phyloP scores from a whole-genome alignment of 148 eudicot species.

The Drosera capensis region DNA sequence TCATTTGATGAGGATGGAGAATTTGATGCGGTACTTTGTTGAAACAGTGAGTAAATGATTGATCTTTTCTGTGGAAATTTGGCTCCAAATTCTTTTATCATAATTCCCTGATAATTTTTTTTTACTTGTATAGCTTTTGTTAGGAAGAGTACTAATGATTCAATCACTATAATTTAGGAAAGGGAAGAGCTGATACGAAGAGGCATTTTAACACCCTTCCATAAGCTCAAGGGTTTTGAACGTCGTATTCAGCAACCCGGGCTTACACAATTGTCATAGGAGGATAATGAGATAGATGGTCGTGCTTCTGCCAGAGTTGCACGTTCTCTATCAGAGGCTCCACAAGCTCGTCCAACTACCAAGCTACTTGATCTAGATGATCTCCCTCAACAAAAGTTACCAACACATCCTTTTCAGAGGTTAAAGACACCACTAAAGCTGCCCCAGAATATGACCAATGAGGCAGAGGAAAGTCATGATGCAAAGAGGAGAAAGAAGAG shows the following conservation, averaged over 20 bases:
- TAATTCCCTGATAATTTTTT: not conserved
- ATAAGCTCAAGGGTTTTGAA: conserved; percentile 88
- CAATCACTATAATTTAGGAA: conserved; percentile 45
- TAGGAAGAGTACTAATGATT: conserved; percentile 8
- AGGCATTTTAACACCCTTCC: conserved; percentile 92
- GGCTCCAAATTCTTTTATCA: not conserved
- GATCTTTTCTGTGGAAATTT: not conserved
- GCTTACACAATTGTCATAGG: conserved; percentile 21
- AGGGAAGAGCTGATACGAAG: conserved; percentile 85
- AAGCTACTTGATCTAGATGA: conserved; percentile 57
- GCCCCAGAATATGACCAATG: conserved; percentile 23
- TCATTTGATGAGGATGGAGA: conserved; percentile 63
- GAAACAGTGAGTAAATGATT: conserved; percentile 65
- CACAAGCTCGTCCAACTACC: conserved; percentile 72
- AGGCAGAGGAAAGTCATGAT: conserved; percentile 31
- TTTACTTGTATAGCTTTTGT: conserved; percentile 1
- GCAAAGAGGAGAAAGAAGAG: conserved; percentile 47
- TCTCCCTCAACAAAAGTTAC: conserved; percentile 67
- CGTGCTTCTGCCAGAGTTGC: conserved; percentile 50
- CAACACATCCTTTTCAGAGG: conserved; percentile 58
- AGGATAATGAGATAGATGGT: conserved; percentile 17
- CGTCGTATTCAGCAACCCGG: conserved; percentile 64
- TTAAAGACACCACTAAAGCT: conserved; percentile 39
- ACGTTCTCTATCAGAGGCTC: conserved; percentile 58
- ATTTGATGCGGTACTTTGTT: conserved; percentile 73